Evolutionary conservation across 495 filamentous ascomycete species (phyloP), one percentile per base, ranked within the genome.

Genomic region (Hypoxylon subgilvum): DNA sequence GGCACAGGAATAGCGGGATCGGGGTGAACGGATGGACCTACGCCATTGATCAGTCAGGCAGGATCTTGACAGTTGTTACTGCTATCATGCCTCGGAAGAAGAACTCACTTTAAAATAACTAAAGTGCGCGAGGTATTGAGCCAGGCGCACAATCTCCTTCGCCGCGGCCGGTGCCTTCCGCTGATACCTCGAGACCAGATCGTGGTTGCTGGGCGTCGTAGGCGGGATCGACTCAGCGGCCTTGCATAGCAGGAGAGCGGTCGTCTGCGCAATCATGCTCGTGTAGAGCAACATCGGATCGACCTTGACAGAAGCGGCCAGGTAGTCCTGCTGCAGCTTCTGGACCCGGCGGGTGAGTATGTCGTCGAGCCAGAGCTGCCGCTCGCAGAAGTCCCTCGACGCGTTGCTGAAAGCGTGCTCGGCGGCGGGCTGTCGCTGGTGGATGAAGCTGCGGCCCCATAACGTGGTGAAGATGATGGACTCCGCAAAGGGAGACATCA

Each of bases 351-450:
- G 45, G 10, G 19, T 36, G 45, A 48, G 5, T n/a, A 46, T 4
- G 40, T 49, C 3, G 44, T 76, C 1, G 78, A 49, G 44, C 44
- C 53, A 49, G 13, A 47, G 13, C 13, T 57, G 53, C 2, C 53
- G 35, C n/a, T 39, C 43, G 23, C 43, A 57, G 14, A 42, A 49
- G 0, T 49, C 44, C 6, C 27, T 22, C 17, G 52, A 27, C 25
- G 23, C 22, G n/a, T 41, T 47, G 13, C 32, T 9, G 27, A 45
- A 43, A 18, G 38, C 19, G n/a, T 39, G 21, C 12, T 35, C 39
- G 12, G 46, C 12, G 1, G 22, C 31, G 0, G 48, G 22, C 4
- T 52, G 47, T 4, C 49, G 48, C 14, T 50, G 39, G 31, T 60
- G 49, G 1, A 34, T 17, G 22, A 47, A 39, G 12, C 47, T 36